Base-by-base conservation (phyloP, 148 eudicot species). In the Nepenthes gracilis region DNA sequence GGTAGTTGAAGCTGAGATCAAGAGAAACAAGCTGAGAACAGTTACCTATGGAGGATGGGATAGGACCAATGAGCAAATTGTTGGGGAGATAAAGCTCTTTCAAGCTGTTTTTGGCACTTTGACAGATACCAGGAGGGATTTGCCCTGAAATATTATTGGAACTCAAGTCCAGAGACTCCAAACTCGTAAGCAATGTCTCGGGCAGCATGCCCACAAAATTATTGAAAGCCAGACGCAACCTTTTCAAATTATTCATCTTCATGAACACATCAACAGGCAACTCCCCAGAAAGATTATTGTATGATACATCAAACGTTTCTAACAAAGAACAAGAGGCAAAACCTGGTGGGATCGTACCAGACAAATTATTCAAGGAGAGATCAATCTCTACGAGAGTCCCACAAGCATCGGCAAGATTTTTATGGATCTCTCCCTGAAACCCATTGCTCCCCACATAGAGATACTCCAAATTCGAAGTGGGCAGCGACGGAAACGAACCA, bases 1-100 rank as follows among this genome's bases (percentile, higher is more conserved):
- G 66, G 43, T 64, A 45, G 70, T 89, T 89, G 76, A 89, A 89
- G 67, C 97, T 89, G 34, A 89, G 75, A 72, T 86, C 97, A 75
- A 89, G 79, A 2, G 84, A 70, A 40, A 51, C 79, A 59, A 89
- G 63, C 48, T 74, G 74, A 36, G 71, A 78, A 72, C 97, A 89
- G 58, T 73, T 75, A n/a, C 88, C 86, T 36, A 89, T 71, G 61
- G 64, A 71, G 0, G 82, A 34, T 35, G 97, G 94, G 2, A 89
- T 70, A 1, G 57, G 35, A 0, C 97, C 97, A 0, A 67, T 43
- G 12, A 86, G 67, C 33, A 66, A 62, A 64, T 89, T 89, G 65
- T 80, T 70, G 3, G 85, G 71, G 56, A 89, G 67, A 57, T 72
- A 54, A 2, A 89, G 55, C 62, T 75, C 89, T 54, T 80, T 82